phyloP scores from a whole-genome alignment of 1,139 yeast genomes.

The Protomyces pachydermus region DNA sequence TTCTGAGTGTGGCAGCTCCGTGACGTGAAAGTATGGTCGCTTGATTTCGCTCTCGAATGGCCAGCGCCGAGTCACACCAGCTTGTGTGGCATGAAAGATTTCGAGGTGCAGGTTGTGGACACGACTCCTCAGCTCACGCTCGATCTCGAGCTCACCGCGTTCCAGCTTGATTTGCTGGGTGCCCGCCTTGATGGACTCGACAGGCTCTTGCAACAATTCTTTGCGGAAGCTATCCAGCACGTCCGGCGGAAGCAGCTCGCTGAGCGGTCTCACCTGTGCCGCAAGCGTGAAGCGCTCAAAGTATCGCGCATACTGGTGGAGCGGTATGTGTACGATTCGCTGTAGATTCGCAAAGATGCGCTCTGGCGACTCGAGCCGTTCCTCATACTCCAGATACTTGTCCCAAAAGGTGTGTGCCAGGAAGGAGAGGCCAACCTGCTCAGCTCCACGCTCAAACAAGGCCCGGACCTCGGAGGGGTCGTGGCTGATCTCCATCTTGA shows the following conservation, averaged over 20 bases:
- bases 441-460: conserved; percentile 61
- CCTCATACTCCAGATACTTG: conserved; percentile 56
- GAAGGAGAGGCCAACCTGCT: conserved; percentile 65
- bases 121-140: conserved; percentile 37
- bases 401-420: conserved; percentile 72
- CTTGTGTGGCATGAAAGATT: conserved; percentile 58
- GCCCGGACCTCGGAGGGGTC: conserved; percentile 36
- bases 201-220: conserved; percentile 33
- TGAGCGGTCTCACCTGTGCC: conserved; percentile 35
- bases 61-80: conserved; percentile 57
- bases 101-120: conserved; percentile 42
- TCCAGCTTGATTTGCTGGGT: conserved; percentile 29
- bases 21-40: conserved; percentile 51
- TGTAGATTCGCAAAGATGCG: conserved; percentile 49
- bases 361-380: conserved; percentile 43
- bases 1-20: conserved; percentile 46
- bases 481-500: conserved; percentile 48
- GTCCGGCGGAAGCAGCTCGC: conserved; percentile 34
- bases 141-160: conserved; percentile 35
- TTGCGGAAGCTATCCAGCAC: conserved; percentile 36
- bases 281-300: conserved; percentile 39
- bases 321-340: conserved; percentile 62
- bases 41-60: conserved; percentile 55
- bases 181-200: conserved; percentile 34
- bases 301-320: conserved; percentile 67